Evolutionary conservation across 352 stramenopile genomes (phyloP).

Genomic region (Pythium volutum): DNA sequence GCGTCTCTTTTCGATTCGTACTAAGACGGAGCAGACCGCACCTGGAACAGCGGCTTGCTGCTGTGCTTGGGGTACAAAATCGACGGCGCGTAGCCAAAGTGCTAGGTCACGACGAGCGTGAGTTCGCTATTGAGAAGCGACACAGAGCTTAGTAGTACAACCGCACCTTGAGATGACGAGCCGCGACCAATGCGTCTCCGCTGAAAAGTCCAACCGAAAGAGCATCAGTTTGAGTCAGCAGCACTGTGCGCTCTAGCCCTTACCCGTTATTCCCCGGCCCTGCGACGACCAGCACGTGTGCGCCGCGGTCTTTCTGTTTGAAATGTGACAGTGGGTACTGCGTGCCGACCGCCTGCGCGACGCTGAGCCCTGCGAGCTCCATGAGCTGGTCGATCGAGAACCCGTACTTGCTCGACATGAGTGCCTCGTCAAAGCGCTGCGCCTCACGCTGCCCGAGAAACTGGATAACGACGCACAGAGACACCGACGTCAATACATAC

Average conservation of each 20-base stretch:
- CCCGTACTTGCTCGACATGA: conserved; percentile 85
- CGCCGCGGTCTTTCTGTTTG: background rate
- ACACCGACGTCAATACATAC: background rate
- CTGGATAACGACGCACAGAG: conserved; percentile 25
- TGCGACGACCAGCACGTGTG: conserved; percentile 89
- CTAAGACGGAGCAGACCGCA: conserved; percentile 13
- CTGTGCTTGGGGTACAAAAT: conserved; percentile 95
- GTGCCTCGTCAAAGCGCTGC: conserved; percentile 84
- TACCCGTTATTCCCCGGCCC: conserved; percentile 98
- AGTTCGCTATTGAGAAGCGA: too few species aligned
- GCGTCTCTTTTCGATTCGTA: too few species aligned
- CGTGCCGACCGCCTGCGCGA: conserved; percentile 89
- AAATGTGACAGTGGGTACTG: conserved; percentile 27
- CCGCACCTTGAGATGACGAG: conserved; percentile 93
- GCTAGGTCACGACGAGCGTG: conserved; percentile 26
- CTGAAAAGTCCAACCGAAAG: conserved; percentile 21
- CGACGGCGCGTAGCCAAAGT: conserved; percentile 94
- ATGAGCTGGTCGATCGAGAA: conserved; percentile 98
- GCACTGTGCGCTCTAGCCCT: background rate
- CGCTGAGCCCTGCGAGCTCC: conserved; percentile 97
- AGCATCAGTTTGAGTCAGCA: background rate
- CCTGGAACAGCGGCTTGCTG: conserved; percentile 75
- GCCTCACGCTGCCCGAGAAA: conserved; percentile 71
- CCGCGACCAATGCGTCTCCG: conserved; percentile 97
- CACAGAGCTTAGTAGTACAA: too few species aligned